Percentiles rank a stretch among this genome's conserved stretches.
Conservation (phyloP, 2,329 filamentous ascomycete genomes). For the Mycosphaerelloides madeirae region DNA sequence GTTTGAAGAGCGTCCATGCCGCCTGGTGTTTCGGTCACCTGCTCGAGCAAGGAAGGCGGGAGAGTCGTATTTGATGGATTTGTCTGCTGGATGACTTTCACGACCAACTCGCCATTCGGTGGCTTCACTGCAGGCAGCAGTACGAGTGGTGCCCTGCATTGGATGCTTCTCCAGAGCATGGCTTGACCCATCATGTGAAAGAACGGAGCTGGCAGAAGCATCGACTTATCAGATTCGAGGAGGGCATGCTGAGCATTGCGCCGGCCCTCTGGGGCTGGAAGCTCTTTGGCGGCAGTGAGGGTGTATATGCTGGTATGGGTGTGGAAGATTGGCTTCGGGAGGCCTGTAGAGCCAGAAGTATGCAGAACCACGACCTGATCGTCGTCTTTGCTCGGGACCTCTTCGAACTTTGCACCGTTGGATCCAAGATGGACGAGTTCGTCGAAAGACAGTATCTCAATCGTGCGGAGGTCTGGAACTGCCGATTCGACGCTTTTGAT, state of each 20-base stretch:
- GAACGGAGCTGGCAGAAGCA: constrained; percentile 13
- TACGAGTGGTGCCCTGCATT: constrained; percentile 8
- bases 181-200: constrained; percentile 20
- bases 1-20: constrained; percentile 12
- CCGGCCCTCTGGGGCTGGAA: constrained; percentile 8
- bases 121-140: constrained; percentile 13
- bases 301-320: constrained; percentile 17
- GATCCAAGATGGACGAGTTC: constrained; percentile 10
- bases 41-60: constrained; percentile 17
- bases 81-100: constrained; percentile 10
- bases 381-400: constrained; percentile 5
- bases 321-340: constrained; percentile 19
- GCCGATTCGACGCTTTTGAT: constrained; percentile 17
- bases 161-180: constrained; percentile 9
- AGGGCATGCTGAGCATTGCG: constrained; percentile 8
- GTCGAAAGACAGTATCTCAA: constrained; percentile 15
- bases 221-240: constrained; percentile 5
- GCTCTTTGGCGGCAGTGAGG: constrained; percentile 5
- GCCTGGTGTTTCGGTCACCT: constrained; percentile 13
- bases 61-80: constrained; percentile 3
- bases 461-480: constrained; percentile 13
- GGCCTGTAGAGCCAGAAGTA: constrained; percentile 19
- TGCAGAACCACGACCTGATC: constrained; percentile 16
- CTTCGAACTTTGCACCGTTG: constrained; percentile 1
- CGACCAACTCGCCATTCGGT: constrained; percentile 12